A percentile compares a stretch with the other conserved stretches of the same genome.
phyloP scores from a whole-genome alignment of 2,329 filamentous ascomycete genomes.

The Clarireedia paspali region DNA sequence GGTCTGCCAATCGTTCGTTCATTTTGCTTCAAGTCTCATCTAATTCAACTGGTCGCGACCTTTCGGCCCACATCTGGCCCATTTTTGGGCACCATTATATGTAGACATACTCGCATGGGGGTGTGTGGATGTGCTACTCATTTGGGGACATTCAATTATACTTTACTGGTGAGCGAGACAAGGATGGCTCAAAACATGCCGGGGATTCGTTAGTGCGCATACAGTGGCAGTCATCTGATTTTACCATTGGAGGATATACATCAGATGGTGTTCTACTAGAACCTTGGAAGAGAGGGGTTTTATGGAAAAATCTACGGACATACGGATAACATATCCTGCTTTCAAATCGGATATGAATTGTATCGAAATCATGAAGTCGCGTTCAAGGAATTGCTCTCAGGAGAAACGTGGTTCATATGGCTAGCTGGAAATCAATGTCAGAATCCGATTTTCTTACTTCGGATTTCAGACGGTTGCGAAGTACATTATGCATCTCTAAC shows the following conservation, averaged over 20 bases:
- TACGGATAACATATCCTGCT: neutral
- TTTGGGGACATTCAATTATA: neutral
- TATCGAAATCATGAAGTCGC: neutral
- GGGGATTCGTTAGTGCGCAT: slow-evolving; percentile 7
- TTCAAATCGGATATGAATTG: neutral
- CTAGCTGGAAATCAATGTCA: neutral
- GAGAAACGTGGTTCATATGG: too few species aligned
- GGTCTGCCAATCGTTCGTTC: neutral
- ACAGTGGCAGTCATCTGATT: slow-evolving; percentile 9
- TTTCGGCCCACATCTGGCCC: slow-evolving; percentile 1
- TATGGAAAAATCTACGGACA: neutral
- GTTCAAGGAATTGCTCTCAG: neutral
- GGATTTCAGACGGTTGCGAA: too few species aligned
- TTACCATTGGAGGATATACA: slow-evolving; percentile 3
- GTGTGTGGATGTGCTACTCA: slow-evolving; percentile 5
- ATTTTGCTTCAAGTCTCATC: neutral
- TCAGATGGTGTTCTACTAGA: neutral
- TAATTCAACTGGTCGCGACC: neutral
- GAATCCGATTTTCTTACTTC: neutral
- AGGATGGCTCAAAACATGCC: neutral
- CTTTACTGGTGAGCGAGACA: neutral
- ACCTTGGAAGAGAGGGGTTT: slow-evolving; percentile 4
- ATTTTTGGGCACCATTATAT: slow-evolving; percentile 2
- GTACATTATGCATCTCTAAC: neutral
- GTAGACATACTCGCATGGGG: slow-evolving; percentile 3